Evolutionary conservation across 208 protist species (phyloP).

Genomic region (Trypanosoma brucei): DNA sequence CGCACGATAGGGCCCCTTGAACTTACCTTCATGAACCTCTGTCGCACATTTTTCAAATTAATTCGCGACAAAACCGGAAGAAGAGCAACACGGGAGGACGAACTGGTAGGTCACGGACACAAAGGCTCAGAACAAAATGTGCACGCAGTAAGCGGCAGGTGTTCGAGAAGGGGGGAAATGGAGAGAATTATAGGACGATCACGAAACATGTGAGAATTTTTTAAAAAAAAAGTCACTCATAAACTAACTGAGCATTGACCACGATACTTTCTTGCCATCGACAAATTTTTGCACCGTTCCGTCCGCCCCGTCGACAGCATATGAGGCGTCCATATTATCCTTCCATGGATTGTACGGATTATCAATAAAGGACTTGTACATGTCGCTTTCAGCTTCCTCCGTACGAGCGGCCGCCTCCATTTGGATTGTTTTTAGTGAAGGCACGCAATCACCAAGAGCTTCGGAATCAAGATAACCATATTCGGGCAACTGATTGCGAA

Average conservation of each 20-base stretch:
- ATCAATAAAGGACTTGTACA: slow-evolving; percentile 79
- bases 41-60: no score
- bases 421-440: slow-evolving; percentile 67
- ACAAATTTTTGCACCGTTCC: slow-evolving; percentile 70
- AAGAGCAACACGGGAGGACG: neutral
- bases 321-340: slow-evolving; percentile 73
- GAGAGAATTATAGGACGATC: slow-evolving; percentile 13
- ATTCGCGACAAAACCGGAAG: slow-evolving; percentile 3
- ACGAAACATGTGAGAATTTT: neutral
- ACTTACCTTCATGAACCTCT: slow-evolving; percentile 17
- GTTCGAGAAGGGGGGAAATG: neutral
- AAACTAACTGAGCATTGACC: slow-evolving; percentile 44
- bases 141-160: neutral
- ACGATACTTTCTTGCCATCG: slow-evolving; percentile 68
- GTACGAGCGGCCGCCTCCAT: slow-evolving; percentile 82
- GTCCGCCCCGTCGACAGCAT: slow-evolving; percentile 77
- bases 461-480: slow-evolving; percentile 64
- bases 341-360: slow-evolving; percentile 85
- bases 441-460: slow-evolving; percentile 62
- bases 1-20: slow-evolving; percentile 24
- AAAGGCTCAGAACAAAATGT: slow-evolving; percentile 1
- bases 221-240: no score
- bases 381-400: slow-evolving; percentile 74
- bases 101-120: neutral
- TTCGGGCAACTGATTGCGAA: slow-evolving; percentile 82